phyloP scores from a whole-genome alignment of 2,329 filamentous ascomycete species.

The Cryoendolithus antarcticus region DNA sequence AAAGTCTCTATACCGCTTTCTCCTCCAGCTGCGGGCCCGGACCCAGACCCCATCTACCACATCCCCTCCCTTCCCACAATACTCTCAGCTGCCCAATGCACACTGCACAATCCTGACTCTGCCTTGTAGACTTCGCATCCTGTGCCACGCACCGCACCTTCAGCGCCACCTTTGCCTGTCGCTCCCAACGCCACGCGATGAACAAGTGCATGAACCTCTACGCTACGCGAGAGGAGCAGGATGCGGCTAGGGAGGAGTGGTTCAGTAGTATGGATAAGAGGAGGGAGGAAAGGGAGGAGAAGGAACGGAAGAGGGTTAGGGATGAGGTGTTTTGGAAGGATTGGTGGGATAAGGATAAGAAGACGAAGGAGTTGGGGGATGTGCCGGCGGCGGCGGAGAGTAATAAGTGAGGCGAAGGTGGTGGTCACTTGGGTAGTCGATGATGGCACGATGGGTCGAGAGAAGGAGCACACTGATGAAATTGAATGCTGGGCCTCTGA shows the following conservation, averaged over 20 bases:
- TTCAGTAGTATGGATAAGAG: conserved; percentile 66
- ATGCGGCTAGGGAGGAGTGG: conserved; percentile 87
- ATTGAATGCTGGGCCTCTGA: too few species aligned
- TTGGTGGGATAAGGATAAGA: conserved; percentile 35
- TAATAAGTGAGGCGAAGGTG: conserved; percentile 2
- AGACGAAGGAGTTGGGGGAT: conserved; percentile 10
- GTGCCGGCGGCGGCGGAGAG: background rate
- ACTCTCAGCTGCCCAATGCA: too few species aligned
- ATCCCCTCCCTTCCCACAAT: too few species aligned
- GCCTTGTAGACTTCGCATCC: conserved; percentile 63
- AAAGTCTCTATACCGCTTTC: too few species aligned
- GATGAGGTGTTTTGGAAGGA: conserved; percentile 36
- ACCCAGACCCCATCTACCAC: too few species aligned
- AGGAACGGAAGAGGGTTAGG: conserved; percentile 30
- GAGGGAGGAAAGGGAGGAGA: conserved; percentile 51
- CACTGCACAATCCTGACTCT: too few species aligned
- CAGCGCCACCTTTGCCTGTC: conserved; percentile 77
- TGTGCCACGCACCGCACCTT: conserved; percentile 81
- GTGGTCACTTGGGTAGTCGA: background rate
- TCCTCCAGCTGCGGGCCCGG: too few species aligned
- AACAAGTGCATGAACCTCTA: conserved; percentile 85
- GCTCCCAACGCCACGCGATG: conserved; percentile 68
- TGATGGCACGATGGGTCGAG: too few species aligned
- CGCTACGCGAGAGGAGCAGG: conserved; percentile 73
- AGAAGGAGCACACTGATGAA: too few species aligned